Evolutionary conservation across 2,329 filamentous ascomycete species (phyloP).

Genomic region (Fusarium agapanthi): DNA sequence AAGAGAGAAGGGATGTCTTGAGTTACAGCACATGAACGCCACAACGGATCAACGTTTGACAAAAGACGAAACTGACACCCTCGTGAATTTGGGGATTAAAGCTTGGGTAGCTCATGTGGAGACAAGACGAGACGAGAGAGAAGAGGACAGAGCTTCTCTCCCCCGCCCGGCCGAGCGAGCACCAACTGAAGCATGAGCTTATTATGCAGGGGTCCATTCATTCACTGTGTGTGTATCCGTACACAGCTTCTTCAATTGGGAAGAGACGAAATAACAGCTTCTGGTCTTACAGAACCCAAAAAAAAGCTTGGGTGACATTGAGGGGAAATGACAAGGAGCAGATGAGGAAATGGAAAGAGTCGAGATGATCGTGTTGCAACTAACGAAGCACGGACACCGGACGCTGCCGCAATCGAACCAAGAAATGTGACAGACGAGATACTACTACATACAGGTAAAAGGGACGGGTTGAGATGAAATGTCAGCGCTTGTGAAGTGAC

Average conservation of each 20-base stretch:
- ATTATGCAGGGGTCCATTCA: neutral
- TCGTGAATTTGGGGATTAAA: neutral
- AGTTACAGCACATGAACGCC: constrained; percentile 15
- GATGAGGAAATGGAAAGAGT: neutral
- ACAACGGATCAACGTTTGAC: constrained; percentile 6
- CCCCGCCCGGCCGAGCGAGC: neutral
- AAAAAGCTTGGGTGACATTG: constrained; percentile 29
- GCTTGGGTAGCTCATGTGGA: neutral
- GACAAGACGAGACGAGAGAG: neutral
- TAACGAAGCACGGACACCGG: constrained; percentile 1
- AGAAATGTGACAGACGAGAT: neutral
- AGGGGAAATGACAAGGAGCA: constrained; percentile 18
- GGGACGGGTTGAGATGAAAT: no score
- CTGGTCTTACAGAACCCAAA: neutral
- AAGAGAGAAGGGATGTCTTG: neutral
- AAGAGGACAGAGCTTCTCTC: neutral
- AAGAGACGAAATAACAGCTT: constrained; percentile 11
- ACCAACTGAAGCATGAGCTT: neutral
- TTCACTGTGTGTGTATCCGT: neutral
- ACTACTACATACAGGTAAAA: no score
- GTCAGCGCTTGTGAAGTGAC: neutral
- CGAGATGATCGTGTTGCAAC: constrained; percentile 13
- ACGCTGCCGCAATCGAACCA: neutral
- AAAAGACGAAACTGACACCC: neutral
- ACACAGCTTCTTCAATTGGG: neutral